Evolutionary conservation across 2,329 filamentous ascomycete species (phyloP), one percentile per base, ranked within the genome.

Genomic region (Lojkania enalia): DNA sequence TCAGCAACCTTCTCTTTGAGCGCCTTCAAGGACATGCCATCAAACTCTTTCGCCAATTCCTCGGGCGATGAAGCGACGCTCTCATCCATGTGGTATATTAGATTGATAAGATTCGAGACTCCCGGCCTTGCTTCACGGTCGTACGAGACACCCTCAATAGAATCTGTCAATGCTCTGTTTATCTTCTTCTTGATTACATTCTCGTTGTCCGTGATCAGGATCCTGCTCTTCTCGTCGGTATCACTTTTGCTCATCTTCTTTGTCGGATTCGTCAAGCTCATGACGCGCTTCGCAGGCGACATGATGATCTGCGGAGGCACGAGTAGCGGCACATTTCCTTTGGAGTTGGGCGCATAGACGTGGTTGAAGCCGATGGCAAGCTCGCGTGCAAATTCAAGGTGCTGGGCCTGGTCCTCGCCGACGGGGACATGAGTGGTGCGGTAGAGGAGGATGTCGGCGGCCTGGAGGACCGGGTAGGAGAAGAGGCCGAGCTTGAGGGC

Each of bases 241-340:
- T 90, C 80, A 0, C 90, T 96, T 71, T 99, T 99, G 44, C 90
- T 96, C 94, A 99, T 99, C 67, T 99, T 99, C 40, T 81, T 77
- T 0, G 69, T 73, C 0, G 94, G 92, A 9, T 88, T 76, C 39
- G 81, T 83, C 16, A 99, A 81, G 14, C 90, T 95, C 91, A 96
- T 97, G 50, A 99, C 80, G 49, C 92, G 84, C 59, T 87, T 88
- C 2, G 87, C 82, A 3, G 88, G 85, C n/a, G 62, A 63, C 11
- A 66, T 55, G 19, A 61, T 57, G 0, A 61, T 67, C 43, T 64
- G 44, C 4, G 65, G 49, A 12, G 30, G 62, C 2, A 61, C 44
- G 4, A 45, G 50, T 15, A 65, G 35, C 6, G 60, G 42, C 4
- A 50, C 35, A 5, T 42, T 4, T 36, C 29, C 21, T 3, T 30